These are phyloP conservation scores for Penicillium sp. DNA, from an alignment of 2,329 filamentous ascomycete genomes.

Conservation along the genomic window DNA sequence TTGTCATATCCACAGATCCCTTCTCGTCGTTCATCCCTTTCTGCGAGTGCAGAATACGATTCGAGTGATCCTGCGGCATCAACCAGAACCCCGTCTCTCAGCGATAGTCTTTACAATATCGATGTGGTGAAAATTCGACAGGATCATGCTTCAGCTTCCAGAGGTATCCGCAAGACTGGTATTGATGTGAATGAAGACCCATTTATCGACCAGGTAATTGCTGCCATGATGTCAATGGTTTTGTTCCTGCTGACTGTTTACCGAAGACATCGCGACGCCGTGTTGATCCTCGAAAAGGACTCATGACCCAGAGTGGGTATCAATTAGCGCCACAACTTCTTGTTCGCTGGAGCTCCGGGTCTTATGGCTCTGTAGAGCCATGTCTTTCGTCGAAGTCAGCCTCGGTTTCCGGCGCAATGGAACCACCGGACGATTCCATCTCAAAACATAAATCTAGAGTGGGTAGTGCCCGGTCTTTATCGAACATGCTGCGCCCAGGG, in stretches of 20 bases:
- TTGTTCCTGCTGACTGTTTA: slow-evolving; percentile 7
- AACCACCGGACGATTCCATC: not conserved
- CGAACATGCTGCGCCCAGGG: not conserved
- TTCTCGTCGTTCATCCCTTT: slow-evolving; percentile 30
- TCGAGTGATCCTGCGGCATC: slow-evolving; percentile 21
- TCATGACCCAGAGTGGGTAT: slow-evolving; percentile 1
- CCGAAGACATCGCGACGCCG: slow-evolving; percentile 6
- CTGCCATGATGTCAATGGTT: not conserved
- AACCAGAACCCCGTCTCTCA: slow-evolving; percentile 26
- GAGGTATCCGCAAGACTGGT: not conserved
- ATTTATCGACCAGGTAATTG: slow-evolving; percentile 18
- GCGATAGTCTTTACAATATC: slow-evolving; percentile 21
- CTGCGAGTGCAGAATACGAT: slow-evolving; percentile 8
- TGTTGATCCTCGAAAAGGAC: not conserved
- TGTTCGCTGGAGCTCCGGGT: slow-evolving; percentile 28
- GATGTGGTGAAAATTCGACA: slow-evolving; percentile 26
- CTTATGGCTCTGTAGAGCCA: slow-evolving; percentile 13
- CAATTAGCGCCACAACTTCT: slow-evolving; percentile 10
- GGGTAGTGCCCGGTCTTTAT: not conserved
- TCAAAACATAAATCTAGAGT: not conserved
- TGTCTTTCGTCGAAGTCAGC: slow-evolving; percentile 3
- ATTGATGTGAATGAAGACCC: slow-evolving; percentile 10
- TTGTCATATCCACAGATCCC: slow-evolving; percentile 27
- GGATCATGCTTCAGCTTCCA: not conserved
- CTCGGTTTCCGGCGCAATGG: not conserved